Evolutionary conservation across 2,329 filamentous ascomycete species (phyloP), one percentile per base, ranked within the genome.

Genomic region (Apiospora koreana): DNA sequence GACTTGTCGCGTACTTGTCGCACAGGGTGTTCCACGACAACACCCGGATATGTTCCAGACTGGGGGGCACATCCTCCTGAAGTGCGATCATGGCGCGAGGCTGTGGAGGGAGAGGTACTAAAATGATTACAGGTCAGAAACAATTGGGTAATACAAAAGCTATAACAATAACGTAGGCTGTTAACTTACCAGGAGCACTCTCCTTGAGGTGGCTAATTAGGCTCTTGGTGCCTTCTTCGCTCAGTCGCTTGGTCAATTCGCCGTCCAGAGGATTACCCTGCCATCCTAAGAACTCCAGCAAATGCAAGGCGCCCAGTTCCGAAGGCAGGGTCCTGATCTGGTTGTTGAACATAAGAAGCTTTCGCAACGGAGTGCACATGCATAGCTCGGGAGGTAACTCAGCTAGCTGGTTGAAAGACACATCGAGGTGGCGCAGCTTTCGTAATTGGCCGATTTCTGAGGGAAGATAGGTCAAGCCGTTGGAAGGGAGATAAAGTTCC

Each of bases 21-120:
- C 95, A 98, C 14, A 99, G 88, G 65, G 95, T 97, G 80, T 99
- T 99, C 91, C 96, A 98, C 28, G 94, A 97, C 72, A 98, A 86
- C 10, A 97, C 91, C 70, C 93, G 94, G 79, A 98, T 90, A 68
- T 90, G 92, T 77, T 98, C 89, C 72, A 89, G 81, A 69, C 79
- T 85, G 1, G 86, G 76, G 80, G 83, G 86, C 69, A 86, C 85
- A 73, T 92, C 91, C 80, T 90, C 89, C 75, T 90, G 92, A 31
- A 98, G 88, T n/a, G 93, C 87, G 71, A 98, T 89, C 82, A 91
- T 92, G 76, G 93, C 90, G 76, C 96, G 91, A 65, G 93, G 89
- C 41, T 87, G 86, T 1, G 95, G 96, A 58, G 94, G 91, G 21
- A 91, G 85, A 48, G 95, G 93, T 70, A 92, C 94, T 97, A 75